Conservation (phyloP, 495 filamentous ascomycete species). For the Choiromyces venosus region DNA sequence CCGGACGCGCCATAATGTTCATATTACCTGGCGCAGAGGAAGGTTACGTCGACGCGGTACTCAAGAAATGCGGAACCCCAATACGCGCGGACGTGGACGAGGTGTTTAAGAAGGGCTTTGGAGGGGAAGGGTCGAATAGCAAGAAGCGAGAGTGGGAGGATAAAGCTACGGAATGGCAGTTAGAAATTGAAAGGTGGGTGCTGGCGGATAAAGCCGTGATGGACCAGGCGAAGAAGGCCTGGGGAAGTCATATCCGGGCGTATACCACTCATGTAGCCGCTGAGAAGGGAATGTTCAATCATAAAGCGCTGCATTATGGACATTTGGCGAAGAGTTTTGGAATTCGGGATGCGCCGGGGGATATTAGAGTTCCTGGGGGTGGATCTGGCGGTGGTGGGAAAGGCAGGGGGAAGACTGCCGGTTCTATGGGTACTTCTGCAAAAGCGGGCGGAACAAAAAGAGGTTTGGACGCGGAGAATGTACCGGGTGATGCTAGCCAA, state of each 20-base stretch:
- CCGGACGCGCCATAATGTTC: conserved; percentile 83
- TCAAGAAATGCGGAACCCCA: conserved; percentile 34
- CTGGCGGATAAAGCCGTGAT: conserved; percentile 56
- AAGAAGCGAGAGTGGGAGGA: conserved; percentile 57
- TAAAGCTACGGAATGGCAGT: conserved; percentile 68
- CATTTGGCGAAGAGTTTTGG: conserved; percentile 92
- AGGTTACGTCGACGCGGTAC: conserved; percentile 58
- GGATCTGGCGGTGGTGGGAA: conserved; percentile 43
- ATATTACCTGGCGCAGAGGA: conserved; percentile 86
- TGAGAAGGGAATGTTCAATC: conserved; percentile 80
- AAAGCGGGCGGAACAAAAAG: conserved; percentile 28
- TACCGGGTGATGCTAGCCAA: conserved; percentile 12
- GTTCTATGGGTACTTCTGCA: neutral
- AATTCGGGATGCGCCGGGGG: conserved; percentile 77
- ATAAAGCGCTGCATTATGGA: conserved; percentile 80
- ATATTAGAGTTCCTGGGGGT: conserved; percentile 62
- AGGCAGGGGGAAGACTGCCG: conserved; percentile 10
- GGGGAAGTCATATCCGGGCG: conserved; percentile 84
- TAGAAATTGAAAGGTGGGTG: conserved; percentile 67
- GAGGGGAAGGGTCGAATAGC: conserved; percentile 31
- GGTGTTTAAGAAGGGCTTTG: conserved; percentile 54
- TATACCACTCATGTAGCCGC: conserved; percentile 87
- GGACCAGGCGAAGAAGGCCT: conserved; percentile 71
- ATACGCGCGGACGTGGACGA: conserved; percentile 46
- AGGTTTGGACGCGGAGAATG: conserved; percentile 18